Evolutionary conservation across 1,284 basidiomycete genomes (phyloP).

Genomic region (Sanguinoderma infundibulare): DNA sequence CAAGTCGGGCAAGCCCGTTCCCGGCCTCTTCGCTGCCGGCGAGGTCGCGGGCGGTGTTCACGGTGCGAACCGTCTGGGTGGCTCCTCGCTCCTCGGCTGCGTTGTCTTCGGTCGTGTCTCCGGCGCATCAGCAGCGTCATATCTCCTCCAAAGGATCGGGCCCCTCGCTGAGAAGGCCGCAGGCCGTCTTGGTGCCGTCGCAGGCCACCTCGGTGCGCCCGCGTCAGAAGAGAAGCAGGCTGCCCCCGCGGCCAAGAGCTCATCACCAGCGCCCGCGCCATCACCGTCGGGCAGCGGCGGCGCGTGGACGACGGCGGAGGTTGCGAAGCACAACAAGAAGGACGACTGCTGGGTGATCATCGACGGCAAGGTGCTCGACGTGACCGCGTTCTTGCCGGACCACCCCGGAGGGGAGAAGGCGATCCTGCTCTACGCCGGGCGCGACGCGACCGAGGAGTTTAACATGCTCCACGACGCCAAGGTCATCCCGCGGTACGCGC

Average conservation of each 20-base stretch:
- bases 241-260: slow-evolving; percentile 16
- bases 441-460: slow-evolving; percentile 93
- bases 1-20: slow-evolving; percentile 75
- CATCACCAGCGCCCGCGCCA: background rate
- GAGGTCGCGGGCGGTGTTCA: slow-evolving; percentile 98
- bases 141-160: slow-evolving; percentile 37
- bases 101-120: slow-evolving; percentile 98
- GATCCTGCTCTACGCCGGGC: slow-evolving; percentile 88
- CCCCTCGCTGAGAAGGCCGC: slow-evolving; percentile 65
- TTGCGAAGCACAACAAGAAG: slow-evolving; percentile 88
- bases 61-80: slow-evolving; percentile 98
- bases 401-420: slow-evolving; percentile 91
- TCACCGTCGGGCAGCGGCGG: slow-evolving; percentile 4
- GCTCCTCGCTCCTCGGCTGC: slow-evolving; percentile 98
- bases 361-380: slow-evolving; percentile 85
- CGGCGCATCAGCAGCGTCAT: slow-evolving; percentile 78
- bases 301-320: slow-evolving; percentile 73
- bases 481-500: slow-evolving; percentile 81
- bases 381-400: slow-evolving; percentile 84
- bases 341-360: slow-evolving; percentile 93
- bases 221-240: slow-evolving; percentile 28
- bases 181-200: slow-evolving; percentile 77
- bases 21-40: slow-evolving; percentile 92
- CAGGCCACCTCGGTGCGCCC: slow-evolving; percentile 71
- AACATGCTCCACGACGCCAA: slow-evolving; percentile 89